phyloP scores from a whole-genome alignment of 306 rosid species.

The Malus sylvestris region DNA sequence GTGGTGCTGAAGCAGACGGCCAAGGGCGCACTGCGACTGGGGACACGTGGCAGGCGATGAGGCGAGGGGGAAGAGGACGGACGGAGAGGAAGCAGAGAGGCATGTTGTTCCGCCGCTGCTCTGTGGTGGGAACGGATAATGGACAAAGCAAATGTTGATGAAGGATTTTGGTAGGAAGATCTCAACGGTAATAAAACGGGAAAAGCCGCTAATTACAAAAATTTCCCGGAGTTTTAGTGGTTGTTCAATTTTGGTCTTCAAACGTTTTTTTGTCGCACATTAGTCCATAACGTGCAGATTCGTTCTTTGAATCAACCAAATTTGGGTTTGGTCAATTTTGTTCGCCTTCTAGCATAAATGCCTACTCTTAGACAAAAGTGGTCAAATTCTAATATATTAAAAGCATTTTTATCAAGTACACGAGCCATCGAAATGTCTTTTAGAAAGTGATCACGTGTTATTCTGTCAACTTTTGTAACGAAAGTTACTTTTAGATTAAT shows the following conservation, averaged over 20 bases:
- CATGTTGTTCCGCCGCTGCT: slow-evolving; percentile 16
- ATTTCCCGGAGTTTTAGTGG: neutral
- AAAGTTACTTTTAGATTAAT: no score
- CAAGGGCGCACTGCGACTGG: slow-evolving; percentile 18
- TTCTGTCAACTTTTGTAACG: no score
- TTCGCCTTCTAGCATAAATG: no score
- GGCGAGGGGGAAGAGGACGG: slow-evolving; percentile 36
- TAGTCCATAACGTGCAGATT: no score
- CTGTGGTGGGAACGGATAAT: slow-evolving; percentile 56
- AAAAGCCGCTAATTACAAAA: neutral
- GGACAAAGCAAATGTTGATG: neutral
- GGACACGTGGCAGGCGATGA: slow-evolving; percentile 51
- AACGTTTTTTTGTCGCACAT: no score
- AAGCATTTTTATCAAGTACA: no score
- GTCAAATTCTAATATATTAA: no score
- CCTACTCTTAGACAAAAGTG: no score
- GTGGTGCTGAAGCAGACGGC: slow-evolving; percentile 3
- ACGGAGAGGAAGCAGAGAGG: slow-evolving; percentile 40
- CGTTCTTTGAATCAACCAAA: no score
- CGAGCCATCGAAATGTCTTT: no score
- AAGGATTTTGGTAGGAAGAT: neutral
- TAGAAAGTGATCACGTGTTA: no score
- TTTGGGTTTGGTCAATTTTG: no score
- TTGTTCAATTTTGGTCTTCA: neutral
- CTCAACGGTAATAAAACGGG: neutral